Evolutionary conservation across 768 basidiomycete species (phyloP), one percentile per base, ranked within the genome.

Genomic region (Leccinellum luteum): DNA sequence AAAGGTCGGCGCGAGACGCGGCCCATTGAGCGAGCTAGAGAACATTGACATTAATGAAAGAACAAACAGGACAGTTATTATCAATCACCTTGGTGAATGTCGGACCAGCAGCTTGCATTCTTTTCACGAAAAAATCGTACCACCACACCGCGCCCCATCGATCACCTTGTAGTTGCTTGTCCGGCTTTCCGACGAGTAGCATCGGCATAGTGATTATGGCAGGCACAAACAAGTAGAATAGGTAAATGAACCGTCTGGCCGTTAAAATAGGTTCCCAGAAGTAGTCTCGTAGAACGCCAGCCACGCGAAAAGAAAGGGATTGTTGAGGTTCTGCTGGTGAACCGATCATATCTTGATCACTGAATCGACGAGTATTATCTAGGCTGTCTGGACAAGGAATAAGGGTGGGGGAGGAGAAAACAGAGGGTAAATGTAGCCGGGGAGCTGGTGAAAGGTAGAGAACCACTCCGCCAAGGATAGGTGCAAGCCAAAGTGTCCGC

Each of bases 81-180:
- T 23, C 41, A 64, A 76, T 55, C 65, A 90, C 93, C 85, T 99
- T 99, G 72, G 92, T 92, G 73, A 98, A 98, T 0, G 95, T 96
- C 15, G 97, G 97, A 1, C 97, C 97, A 9, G 96, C 96, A 6
- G 85, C 78, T 74, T 95, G 87, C 97, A 99, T 98, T 71, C 87
- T 88, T 45, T 74, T 76, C 7, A 94, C 92, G 15, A 99, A 76
- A 52, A 92, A 81, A n/a, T 80, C 83, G 69, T 98, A 98, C 97
- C 97, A 99, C 96, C 94, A 97, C 3, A 94, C 81, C 1, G 93
- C 94, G 35, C 94, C 94, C 92, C 92, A 94, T 64, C 85, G 81
- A 61, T 95, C 93, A 15, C 90, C 89, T 13, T 80, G 81, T 47
- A 84, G 76, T 49, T 75, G 73, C 45, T 76, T 76, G 54, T 83